Evolutionary conservation across 371 early-diverging fungal genomes (phyloP), one percentile per base, ranked within the genome.

Genomic region (Sporodiniella umbellata): DNA sequence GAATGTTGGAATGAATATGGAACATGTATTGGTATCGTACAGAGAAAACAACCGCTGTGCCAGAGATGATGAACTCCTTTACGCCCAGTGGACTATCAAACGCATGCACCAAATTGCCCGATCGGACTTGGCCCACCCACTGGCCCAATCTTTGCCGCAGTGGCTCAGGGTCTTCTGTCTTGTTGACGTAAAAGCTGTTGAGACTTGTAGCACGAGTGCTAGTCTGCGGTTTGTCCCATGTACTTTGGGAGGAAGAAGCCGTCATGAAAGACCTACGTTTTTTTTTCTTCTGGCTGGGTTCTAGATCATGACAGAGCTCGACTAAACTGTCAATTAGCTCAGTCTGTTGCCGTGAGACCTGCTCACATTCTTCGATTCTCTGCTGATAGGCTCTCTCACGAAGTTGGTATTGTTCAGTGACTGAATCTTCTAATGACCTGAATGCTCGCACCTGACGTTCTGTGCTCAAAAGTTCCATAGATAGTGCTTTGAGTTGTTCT

Each of bases 81-180:
- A 54, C 51, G 22, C 45, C 48, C 17, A 28, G 8, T 23, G 37
- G 56, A 7, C 43, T 38, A n/a, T 59, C 52, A 49, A 55, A 64
- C 5, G 64, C 45, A 48, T 64, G 64, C 6, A 64, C 43, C 4
- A 59, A 30, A 15, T 44, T 37, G 1, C 64, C 64, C 4, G 43
- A 47, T 5, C 64, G 55, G 14, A 55, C 56, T n/a, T 60, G 60
- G 24, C 64, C 64, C n/a, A 64, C 19, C 60, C 45, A 31, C 37
- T 48, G 19, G 0, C 55, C 52, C 15, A 59, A 19, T 21, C 17
- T 25, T 26, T 42, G 40, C 8, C 28, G 37, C 17, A 3, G 23
- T 17, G n/a, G n/a, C n/a, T n/a, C n/a, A n/a, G n/a, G n/a, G n/a
- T n/a, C n/a, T n/a, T n/a, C n/a, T n/a, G n/a, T n/a, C n/a, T 23